Percentiles rank a stretch among this genome's conserved stretches.
Evolutionary conservation across 805 yeast species (phyloP).

Genomic region (Myxozyma mucilagina): DNA sequence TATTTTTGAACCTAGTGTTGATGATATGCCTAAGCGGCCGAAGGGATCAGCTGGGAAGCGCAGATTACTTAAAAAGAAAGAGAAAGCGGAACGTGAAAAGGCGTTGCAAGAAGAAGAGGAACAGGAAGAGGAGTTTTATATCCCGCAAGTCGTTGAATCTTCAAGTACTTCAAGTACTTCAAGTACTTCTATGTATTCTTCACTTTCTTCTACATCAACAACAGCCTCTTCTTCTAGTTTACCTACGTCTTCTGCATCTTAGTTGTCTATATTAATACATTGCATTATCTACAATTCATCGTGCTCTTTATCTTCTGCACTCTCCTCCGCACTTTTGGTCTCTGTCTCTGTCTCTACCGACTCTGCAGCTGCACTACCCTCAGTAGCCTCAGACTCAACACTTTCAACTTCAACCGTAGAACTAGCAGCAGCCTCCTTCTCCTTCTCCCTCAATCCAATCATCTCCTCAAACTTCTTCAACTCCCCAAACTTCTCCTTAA

Average conservation of each 20-base stretch:
- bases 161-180: too few species aligned
- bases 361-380: constrained; percentile 2
- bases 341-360: constrained; percentile 1
- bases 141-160: constrained; percentile 2
- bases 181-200: too few species aligned
- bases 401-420: constrained; percentile 1
- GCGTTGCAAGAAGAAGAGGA: constrained; percentile 68
- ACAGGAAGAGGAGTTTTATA: constrained; percentile 41
- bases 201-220: too few species aligned
- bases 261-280: too few species aligned
- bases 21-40: constrained; percentile 26
- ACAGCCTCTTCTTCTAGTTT: too few species aligned
- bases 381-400: not conserved
- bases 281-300: constrained; percentile 14
- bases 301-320: constrained; percentile 3
- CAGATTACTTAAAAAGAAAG: not conserved
- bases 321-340: constrained; percentile 12
- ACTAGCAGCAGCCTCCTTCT: not conserved
- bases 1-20: constrained; percentile 43
- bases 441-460: constrained; percentile 21
- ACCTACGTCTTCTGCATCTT: too few species aligned
- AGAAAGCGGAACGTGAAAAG: constrained; percentile 5
- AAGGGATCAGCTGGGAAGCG: not conserved
- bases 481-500: constrained; percentile 40
- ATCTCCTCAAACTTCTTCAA: constrained; percentile 29